These are phyloP conservation scores for Suillus subluteus DNA, from an alignment of 768 basidiomycete species.

Conservation along the genomic window DNA sequence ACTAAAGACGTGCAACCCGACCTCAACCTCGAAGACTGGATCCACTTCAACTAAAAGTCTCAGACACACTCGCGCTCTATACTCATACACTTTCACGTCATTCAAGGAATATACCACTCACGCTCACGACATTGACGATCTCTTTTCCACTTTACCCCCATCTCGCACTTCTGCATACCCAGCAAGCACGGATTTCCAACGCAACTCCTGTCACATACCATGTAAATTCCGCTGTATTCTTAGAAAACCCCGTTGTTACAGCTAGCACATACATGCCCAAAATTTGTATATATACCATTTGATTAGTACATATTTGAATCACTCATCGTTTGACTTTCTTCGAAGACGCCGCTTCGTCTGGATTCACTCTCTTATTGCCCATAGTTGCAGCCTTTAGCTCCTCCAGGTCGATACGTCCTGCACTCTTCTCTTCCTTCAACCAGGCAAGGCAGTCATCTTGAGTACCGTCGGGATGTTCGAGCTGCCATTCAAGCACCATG, in stretches of 20 bases:
- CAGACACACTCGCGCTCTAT: not conserved
- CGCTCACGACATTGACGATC: not conserved
- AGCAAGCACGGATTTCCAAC: conserved; percentile 4
- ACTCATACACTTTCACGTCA: not conserved
- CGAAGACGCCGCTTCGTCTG: conserved; percentile 19
- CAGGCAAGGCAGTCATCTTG: conserved; percentile 72
- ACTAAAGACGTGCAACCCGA: not conserved
- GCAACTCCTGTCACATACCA: conserved; percentile 10
- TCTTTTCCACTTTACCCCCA: not conserved
- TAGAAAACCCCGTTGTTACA: conserved; percentile 9
- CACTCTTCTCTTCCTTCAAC: conserved; percentile 58
- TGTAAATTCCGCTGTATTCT: conserved; percentile 25
- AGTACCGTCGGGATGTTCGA: conserved; percentile 69
- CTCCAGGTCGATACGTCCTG: conserved; percentile 46
- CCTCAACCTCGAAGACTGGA: conserved; percentile 7
- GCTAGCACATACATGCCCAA: conserved; percentile 3
- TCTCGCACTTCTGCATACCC: conserved; percentile 13
- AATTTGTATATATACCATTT: conserved; percentile 4
- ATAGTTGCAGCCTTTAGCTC: conserved; percentile 24
- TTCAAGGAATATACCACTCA: conserved; percentile 11
- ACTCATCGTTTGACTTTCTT: conserved; percentile 37
- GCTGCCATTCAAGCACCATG: conserved; percentile 84
- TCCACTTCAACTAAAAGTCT: conserved; percentile 6
- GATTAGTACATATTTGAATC: not conserved
- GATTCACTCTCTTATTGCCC: conserved; percentile 29